Evolutionary conservation across 768 basidiomycete genomes (phyloP).

Genomic region (Xerocomellus amylosporus): DNA sequence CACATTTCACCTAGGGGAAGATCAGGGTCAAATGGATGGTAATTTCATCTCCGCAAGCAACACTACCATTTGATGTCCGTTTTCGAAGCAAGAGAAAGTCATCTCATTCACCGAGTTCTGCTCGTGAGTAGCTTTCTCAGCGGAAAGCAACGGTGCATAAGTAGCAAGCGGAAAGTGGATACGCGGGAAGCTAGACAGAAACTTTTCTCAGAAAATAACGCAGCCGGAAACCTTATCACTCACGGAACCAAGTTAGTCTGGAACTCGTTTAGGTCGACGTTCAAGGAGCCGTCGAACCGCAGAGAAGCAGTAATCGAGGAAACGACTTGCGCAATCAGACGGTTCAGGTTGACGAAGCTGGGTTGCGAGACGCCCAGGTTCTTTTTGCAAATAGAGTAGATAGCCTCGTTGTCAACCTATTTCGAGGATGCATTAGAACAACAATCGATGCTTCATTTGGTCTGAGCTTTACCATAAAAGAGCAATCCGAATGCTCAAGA

Average conservation of each 20-base stretch:
- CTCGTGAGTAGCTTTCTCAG: conserved; percentile 93
- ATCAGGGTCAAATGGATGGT: conserved; percentile 1
- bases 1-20: conserved; percentile 64
- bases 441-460: background rate
- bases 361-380: conserved; percentile 83
- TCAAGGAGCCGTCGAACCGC: conserved; percentile 95
- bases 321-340: conserved; percentile 97
- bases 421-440: conserved; percentile 9
- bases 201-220: conserved; percentile 1
- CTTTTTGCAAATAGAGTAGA: conserved; percentile 99
- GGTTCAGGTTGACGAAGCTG: conserved; percentile 90
- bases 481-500: conserved; percentile 99
- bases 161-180: conserved; percentile 98
- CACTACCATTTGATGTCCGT: conserved; percentile 88
- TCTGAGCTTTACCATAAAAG: conserved; percentile 78
- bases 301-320: conserved; percentile 97
- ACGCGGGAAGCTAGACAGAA: conserved; percentile 74
- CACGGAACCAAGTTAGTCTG: conserved; percentile 98
- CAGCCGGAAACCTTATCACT: conserved; percentile 33
- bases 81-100: conserved; percentile 98
- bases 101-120: conserved; percentile 97
- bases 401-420: conserved; percentile 97
- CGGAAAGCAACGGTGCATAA: conserved; percentile 92
- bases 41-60: background rate
- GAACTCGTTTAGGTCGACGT: conserved; percentile 97